Evolutionary conservation across 257 asterid genomes (phyloP), one percentile per base, ranked within the genome.

Genomic region (Scutellaria minor): DNA sequence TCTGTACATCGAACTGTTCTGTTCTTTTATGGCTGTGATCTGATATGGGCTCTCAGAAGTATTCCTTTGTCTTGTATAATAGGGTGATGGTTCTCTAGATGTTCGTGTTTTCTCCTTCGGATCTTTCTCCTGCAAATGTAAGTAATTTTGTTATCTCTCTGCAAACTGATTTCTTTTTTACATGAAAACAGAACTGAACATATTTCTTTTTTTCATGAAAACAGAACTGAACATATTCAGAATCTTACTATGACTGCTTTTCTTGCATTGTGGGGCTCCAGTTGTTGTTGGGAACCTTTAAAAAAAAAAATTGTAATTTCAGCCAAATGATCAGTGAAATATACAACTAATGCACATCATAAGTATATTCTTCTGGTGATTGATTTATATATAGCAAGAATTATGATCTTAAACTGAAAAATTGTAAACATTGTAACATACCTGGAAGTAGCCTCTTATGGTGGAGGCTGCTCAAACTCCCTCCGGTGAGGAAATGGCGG

Each of bases 1-100:
- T 78, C 95, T 83, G 80, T 82, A 70, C 91, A 90, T 90, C 0
- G 96, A 86, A 70, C 86, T 88, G 82, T 88, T 88, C 51, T 58
- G 76, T 15, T 68, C 81, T 74, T 73, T 24, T 72, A 8, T 66
- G 37, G 76, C 59, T 41, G 51, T 74, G 56, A 20, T 50, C 45
- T 72, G 83, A n/a, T 35, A 61, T 62, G 80, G 83, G 77, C 63
- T 76, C 56, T 81, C 83, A 22, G 64, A 77, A 45, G 41, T 39
- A 27, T 65, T 70, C 40, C 8, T 79, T 66, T 58, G 77, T 61
- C 41, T 73, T 20, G 47, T 71, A 50, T 66, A 65, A 66, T 87
- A 88, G 31, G 74, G 75, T 6, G 84, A 78, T 70, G 96, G 86
- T 77, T 82, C 95, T 8, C 64, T 73, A 14, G 90, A 87, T 57